Evolutionary conservation across 495 filamentous ascomycete genomes (phyloP).

Genomic region (Penicillium goetzii): DNA sequence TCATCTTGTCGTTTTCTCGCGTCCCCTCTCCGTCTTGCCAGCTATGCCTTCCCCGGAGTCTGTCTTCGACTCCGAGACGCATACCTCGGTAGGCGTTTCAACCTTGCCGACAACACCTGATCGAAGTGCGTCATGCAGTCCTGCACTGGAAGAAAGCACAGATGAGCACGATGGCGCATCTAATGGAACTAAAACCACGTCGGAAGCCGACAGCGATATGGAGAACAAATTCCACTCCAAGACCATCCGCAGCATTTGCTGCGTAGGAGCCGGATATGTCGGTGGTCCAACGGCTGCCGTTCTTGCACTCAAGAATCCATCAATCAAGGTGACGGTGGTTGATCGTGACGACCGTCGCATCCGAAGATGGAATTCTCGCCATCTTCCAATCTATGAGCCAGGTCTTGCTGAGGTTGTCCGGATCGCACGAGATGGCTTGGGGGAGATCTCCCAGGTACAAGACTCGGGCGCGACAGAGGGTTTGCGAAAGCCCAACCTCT

Average conservation of each 20-base stretch:
- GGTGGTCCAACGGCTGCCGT: slow-evolving; percentile 70
- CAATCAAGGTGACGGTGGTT: slow-evolving; percentile 70
- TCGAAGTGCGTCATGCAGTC: slow-evolving; percentile 18
- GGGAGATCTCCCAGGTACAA: background rate
- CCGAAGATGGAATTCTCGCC: slow-evolving; percentile 69
- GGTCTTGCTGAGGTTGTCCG: slow-evolving; percentile 48
- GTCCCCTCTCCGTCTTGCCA: background rate
- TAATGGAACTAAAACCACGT: background rate
- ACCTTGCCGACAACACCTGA: slow-evolving; percentile 18
- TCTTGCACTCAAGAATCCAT: slow-evolving; percentile 70
- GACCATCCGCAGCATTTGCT: slow-evolving; percentile 16
- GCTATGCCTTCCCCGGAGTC: slow-evolving; percentile 6
- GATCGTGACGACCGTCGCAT: slow-evolving; percentile 69
- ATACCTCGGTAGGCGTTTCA: slow-evolving; percentile 9
- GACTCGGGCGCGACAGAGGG: background rate
- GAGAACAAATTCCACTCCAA: background rate
- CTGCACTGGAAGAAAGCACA: slow-evolving; percentile 10
- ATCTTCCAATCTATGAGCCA: slow-evolving; percentile 66
- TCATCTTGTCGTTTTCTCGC: background rate
- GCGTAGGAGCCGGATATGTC: slow-evolving; percentile 20
- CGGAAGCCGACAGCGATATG: slow-evolving; percentile 5
- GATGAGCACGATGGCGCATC: slow-evolving; percentile 7
- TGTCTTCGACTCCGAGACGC: slow-evolving; percentile 10
- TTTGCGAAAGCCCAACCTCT: slow-evolving; percentile 53
- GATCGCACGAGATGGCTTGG: slow-evolving; percentile 19